Evolutionary conservation across 305 asterid species (phyloP).

Genomic region (Coffea humblotiana): DNA sequence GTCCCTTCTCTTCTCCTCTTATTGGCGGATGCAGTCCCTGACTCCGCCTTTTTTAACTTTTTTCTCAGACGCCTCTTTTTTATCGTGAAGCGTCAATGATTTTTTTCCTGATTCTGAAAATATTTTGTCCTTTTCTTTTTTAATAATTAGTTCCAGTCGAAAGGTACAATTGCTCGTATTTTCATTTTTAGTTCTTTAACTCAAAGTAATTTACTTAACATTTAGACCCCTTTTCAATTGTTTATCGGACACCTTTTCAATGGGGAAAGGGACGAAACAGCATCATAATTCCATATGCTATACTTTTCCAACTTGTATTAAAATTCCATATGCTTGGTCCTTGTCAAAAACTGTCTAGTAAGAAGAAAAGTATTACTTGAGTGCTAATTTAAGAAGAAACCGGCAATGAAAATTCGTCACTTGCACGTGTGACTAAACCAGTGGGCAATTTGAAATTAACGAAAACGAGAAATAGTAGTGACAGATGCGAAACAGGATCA

Average conservation of each 20-base stretch:
- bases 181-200: background rate
- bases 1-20: constrained; percentile 23
- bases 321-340: background rate
- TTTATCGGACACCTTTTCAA: too few species aligned
- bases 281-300: background rate
- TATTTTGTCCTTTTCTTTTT: background rate
- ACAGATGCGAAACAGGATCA: too few species aligned
- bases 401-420: background rate
- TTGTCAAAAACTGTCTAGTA: background rate
- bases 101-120: background rate
- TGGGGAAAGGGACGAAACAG: too few species aligned
- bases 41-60: background rate
- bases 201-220: background rate
- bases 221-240: background rate
- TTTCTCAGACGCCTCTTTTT: background rate
- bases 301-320: background rate
- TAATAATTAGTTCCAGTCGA: too few species aligned
- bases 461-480: background rate
- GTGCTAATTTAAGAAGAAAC: background rate
- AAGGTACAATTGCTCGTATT: background rate
- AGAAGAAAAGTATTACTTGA: constrained; percentile 15
- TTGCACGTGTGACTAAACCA: background rate
- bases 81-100: constrained; percentile 2
- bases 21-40: constrained; percentile 13
- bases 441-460: rapidly evolving